Evolutionary conservation across 73 alveolate genomes (phyloP).

Genomic region (Tetrahymena elliotti): DNA sequence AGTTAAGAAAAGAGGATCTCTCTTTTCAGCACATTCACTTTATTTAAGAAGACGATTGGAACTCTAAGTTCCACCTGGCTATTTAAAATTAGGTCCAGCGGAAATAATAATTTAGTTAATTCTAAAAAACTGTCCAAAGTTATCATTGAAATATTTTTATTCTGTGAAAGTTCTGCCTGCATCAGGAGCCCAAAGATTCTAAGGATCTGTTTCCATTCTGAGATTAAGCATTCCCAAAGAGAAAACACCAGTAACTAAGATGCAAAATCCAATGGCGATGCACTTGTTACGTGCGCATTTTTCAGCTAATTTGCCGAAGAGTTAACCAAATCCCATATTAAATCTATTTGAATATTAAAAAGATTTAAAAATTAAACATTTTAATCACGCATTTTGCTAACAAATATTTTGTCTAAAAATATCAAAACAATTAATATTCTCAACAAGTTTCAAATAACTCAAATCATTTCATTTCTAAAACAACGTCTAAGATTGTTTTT

Average conservation of each 20-base stretch:
- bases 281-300: conserved; percentile 24
- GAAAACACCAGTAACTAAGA: conserved; percentile 23
- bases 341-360: not conserved
- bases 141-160: conserved; percentile 58
- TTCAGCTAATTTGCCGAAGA: not conserved
- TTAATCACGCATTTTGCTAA: not conserved
- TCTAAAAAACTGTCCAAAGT: conserved; percentile 87
- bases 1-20: not conserved
- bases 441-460: too few species aligned
- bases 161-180: conserved; percentile 71
- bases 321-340: not conserved
- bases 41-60: not conserved
- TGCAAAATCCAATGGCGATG: conserved; percentile 13
- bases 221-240: conserved; percentile 22
- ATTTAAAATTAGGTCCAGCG: conserved; percentile 18
- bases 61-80: conserved; percentile 13
- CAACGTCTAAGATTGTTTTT: not conserved
- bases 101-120: conserved; percentile 68
- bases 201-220: conserved; percentile 30
- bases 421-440: too few species aligned
- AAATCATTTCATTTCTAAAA: too few species aligned
- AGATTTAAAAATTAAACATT: not conserved
- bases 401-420: too few species aligned
- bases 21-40: not conserved
- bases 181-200: conserved; percentile 86